A percentile compares a stretch with the other conserved stretches of the same genome.
Evolutionary conservation across 495 filamentous ascomycete species (phyloP).

Genomic region (Elasticomyces elasticus): DNA sequence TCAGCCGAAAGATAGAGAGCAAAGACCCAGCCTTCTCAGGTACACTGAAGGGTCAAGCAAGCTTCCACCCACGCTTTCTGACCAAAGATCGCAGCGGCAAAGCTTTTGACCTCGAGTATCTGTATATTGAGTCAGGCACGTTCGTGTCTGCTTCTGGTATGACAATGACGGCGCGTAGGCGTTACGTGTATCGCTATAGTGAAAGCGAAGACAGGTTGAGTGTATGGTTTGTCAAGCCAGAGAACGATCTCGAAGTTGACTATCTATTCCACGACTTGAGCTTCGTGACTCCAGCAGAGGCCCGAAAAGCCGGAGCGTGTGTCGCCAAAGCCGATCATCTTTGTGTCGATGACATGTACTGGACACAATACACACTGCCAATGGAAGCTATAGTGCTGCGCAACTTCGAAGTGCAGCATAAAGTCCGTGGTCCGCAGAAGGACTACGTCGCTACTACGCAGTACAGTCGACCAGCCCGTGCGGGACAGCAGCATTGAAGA

Average conservation of each 20-base stretch:
- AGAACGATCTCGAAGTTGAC: constrained; percentile 46
- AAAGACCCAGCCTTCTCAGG: constrained; percentile 43
- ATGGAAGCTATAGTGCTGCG: constrained; percentile 45
- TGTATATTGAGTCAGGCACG: constrained; percentile 55
- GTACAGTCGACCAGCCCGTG: constrained; percentile 17
- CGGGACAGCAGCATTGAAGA: too few relatives aligned
- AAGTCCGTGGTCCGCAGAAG: constrained; percentile 56
- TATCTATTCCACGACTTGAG: constrained; percentile 56
- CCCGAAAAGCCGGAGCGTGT: constrained; percentile 37
- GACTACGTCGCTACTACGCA: constrained; percentile 41
- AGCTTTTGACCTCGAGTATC: constrained; percentile 42
- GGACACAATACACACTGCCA: constrained; percentile 49
- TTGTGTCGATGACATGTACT: constrained; percentile 55
- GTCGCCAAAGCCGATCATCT: constrained; percentile 50
- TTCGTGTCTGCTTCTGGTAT: constrained; percentile 38
- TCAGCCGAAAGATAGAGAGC: constrained; percentile 42
- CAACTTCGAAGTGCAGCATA: constrained; percentile 49
- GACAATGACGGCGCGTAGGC: constrained; percentile 25
- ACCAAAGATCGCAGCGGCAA: constrained; percentile 15
- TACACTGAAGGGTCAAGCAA: constrained; percentile 49
- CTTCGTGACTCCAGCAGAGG: constrained; percentile 21
- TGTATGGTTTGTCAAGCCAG: constrained; percentile 55
- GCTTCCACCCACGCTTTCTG: constrained; percentile 49
- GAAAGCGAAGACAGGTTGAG: constrained; percentile 45
- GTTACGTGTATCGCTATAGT: constrained; percentile 50